Evolutionary conservation across 1,284 basidiomycete species (phyloP), one percentile per base, ranked within the genome.

Genomic region (Ustilago hordei): DNA sequence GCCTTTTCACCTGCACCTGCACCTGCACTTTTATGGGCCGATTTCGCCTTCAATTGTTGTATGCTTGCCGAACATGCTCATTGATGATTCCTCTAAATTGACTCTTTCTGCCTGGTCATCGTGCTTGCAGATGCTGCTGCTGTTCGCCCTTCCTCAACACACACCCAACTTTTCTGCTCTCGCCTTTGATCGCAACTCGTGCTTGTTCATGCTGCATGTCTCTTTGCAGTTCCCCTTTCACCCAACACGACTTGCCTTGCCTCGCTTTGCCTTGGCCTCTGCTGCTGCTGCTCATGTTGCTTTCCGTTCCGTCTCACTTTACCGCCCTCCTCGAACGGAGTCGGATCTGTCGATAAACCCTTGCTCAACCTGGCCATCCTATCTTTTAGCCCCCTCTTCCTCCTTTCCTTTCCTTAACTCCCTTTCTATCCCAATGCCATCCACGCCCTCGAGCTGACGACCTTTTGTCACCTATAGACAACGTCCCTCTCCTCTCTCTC

Each of bases 31-130:
- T 31, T 13, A 50, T 41, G 64, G 41, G 50, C 64, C 57, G 54
- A 60, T 55, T 50, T 48, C 38, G 54, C 59, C 39, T 56, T 15
- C 31, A 45, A 60, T 43, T 50, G 7, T 36, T 47, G 60, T 55
- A 55, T 55, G 52, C 60, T 61, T 45, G 52, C 60, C 60, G 60
- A 61, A 55, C 52, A 55, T 55, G 31, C 60, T 61, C 50, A 61
- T 54, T 39, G 50, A 56, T 64, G 55, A 36, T 34, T 55, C 54
- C 39, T n/a, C 13, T 4, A 41, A 13, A 48, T 41, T 62, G 31
- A 36, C 34, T 31, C 19, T 28, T 39, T 32, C 43, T 39, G 12
- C 58, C 50, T 53, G 36, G 39, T 53, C 50, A 38, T 60, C 50
- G n/a, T 48, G 43, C 58, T 41, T 17, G 48, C 48, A 31, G 9